Conservation (phyloP, 1,139 yeast genomes). For the Blastobotrys aristatus region DNA sequence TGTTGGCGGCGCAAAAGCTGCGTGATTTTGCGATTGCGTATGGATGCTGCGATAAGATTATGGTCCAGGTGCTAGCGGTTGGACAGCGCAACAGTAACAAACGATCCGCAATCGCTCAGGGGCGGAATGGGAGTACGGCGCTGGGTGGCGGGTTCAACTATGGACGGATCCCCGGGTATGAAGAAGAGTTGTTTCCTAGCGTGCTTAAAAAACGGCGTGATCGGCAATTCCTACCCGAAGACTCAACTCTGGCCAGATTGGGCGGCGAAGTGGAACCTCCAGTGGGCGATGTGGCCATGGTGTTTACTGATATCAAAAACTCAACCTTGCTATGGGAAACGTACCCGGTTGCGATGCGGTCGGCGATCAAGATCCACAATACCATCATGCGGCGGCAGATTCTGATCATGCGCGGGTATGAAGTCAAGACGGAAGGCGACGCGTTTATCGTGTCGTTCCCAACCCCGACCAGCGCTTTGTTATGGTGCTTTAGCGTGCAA, state of each 20-base stretch:
- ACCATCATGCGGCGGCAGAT: conserved; percentile 90
- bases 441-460: conserved; percentile 99
- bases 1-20: conserved; percentile 87
- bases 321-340: conserved; percentile 93
- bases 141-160: conserved; percentile 15
- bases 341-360: conserved; percentile 90
- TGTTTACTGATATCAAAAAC: conserved; percentile 93
- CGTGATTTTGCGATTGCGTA: conserved; percentile 93
- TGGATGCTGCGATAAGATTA: conserved; percentile 79
- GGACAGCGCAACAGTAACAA: conserved; percentile 34
- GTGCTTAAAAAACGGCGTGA: conserved; percentile 47
- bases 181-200: conserved; percentile 43
- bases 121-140: conserved; percentile 6
- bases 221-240: conserved; percentile 56
- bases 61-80: conserved; percentile 76
- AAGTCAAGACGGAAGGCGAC: conserved; percentile 98
- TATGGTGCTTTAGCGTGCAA: conserved; percentile 95
- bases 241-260: conserved; percentile 71
- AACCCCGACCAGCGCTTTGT: conserved; percentile 79
- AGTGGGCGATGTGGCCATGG: conserved; percentile 88
- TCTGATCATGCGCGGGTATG: conserved; percentile 92
- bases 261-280: conserved; percentile 96
- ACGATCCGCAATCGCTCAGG: background rate
- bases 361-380: conserved; percentile 93
- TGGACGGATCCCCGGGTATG: conserved; percentile 38